Evolutionary conservation across 257 asterid genomes (phyloP).

Genomic region (Solanum rostratum): DNA sequence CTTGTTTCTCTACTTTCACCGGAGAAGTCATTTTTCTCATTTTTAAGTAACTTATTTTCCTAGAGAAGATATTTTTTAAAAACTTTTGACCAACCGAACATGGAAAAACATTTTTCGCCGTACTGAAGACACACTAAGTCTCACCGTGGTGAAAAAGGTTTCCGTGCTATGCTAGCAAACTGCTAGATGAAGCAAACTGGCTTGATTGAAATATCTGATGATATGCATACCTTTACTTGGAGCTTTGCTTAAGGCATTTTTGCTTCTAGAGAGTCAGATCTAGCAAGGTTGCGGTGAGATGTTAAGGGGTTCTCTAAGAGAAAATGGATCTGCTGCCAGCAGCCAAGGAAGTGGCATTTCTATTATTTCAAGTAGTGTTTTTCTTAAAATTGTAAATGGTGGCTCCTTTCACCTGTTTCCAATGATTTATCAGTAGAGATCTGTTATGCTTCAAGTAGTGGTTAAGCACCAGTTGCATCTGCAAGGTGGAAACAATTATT

Average conservation of each 20-base stretch:
- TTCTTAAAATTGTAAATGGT: not conserved
- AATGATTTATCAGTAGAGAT: not conserved
- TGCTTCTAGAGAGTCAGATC: not conserved
- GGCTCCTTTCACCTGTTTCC: not conserved
- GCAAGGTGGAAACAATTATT: not conserved
- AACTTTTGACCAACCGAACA: too few relatives aligned
- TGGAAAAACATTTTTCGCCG: too few relatives aligned
- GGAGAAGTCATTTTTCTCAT: too few relatives aligned
- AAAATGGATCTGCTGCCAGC: not conserved
- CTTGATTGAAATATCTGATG: not conserved
- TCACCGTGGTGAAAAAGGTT: not conserved
- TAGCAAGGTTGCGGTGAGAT: not conserved
- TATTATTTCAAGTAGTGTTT: not conserved
- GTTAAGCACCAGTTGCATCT: not conserved
- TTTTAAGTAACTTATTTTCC: too few relatives aligned
- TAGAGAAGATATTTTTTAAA: too few relatives aligned
- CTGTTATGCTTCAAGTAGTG: not conserved
- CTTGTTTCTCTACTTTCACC: not conserved
- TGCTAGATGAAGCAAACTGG: not conserved
- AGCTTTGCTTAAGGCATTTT: not conserved
- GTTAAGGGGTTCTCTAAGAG: not conserved
- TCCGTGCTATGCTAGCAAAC: not conserved
- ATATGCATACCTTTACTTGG: not conserved
- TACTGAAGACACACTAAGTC: not conserved
- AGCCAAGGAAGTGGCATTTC: not conserved